Conservation (phyloP, 2,329 filamentous ascomycete genomes). For the Acephala macrosclerotiorum region DNA sequence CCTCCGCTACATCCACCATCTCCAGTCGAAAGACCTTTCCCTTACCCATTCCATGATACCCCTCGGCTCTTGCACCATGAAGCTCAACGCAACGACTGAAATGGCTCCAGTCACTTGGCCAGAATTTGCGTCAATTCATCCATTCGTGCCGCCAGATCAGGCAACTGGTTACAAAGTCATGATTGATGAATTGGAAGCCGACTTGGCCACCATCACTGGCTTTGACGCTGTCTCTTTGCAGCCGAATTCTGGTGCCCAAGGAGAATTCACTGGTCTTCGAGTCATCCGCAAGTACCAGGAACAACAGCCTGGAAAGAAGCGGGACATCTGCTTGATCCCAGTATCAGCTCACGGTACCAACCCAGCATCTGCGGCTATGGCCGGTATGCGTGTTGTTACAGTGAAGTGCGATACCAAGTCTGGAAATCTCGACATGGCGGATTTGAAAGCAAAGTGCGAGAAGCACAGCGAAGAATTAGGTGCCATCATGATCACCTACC, state of each 20-base stretch:
- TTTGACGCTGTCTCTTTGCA: conserved; percentile 91
- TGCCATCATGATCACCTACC: conserved; percentile 97
- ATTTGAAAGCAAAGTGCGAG: conserved; percentile 87
- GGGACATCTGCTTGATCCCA: conserved; percentile 93
- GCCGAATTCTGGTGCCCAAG: conserved; percentile 95
- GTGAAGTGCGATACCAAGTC: conserved; percentile 89
- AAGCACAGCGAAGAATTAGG: conserved; percentile 86
- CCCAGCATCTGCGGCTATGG: conserved; percentile 94
- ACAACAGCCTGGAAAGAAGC: conserved; percentile 69
- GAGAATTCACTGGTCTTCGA: conserved; percentile 89
- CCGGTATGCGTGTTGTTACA: conserved; percentile 90
- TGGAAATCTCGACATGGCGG: conserved; percentile 87
- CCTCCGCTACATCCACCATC: conserved; percentile 89
- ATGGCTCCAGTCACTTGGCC: conserved; percentile 87
- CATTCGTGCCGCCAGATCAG: conserved; percentile 72
- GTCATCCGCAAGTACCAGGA: conserved; percentile 88
- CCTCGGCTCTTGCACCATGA: conserved; percentile 97
- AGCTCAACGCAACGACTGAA: conserved; percentile 91
- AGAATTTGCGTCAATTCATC: conserved; percentile 81
- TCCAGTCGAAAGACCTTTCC: conserved; percentile 94
- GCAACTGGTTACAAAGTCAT: conserved; percentile 74
- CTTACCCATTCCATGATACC: conserved; percentile 98
- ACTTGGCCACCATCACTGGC: conserved; percentile 84
- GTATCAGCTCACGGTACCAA: conserved; percentile 97
- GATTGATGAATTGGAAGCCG: conserved; percentile 74